Conservation (phyloP, 2,329 filamentous ascomycete genomes). For the Domatiomyces catenatus region DNA sequence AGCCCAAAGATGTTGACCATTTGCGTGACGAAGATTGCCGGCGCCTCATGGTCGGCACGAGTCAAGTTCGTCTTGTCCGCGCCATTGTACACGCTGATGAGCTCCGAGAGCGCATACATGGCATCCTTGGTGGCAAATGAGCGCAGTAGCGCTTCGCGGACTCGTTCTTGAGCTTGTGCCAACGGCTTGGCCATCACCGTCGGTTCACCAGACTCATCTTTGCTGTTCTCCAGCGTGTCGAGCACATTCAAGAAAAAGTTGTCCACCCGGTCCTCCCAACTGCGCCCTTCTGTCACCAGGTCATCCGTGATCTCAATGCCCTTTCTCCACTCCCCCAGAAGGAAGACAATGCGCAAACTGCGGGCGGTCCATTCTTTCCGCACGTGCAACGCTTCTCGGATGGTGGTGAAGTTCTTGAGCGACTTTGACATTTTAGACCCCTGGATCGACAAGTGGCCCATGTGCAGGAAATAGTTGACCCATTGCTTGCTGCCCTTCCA, state of each 20-base stretch:
- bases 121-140: slow-evolving; percentile 75
- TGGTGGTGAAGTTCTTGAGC: slow-evolving; percentile 90
- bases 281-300: slow-evolving; percentile 56
- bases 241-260: slow-evolving; percentile 40
- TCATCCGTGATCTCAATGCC: slow-evolving; percentile 81
- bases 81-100: slow-evolving; percentile 64
- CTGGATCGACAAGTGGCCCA: slow-evolving; percentile 79
- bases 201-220: slow-evolving; percentile 22
- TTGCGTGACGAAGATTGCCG: slow-evolving; percentile 66
- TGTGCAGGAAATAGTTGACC: slow-evolving; percentile 94
- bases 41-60: slow-evolving; percentile 32
- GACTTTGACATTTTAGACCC: slow-evolving; percentile 94
- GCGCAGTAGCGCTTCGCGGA: slow-evolving; percentile 56
- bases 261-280: slow-evolving; percentile 68
- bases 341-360: slow-evolving; percentile 68
- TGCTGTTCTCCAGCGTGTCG: slow-evolving; percentile 35
- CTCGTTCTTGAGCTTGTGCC: slow-evolving; percentile 38
- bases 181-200: slow-evolving; percentile 30
- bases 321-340: slow-evolving; percentile 79
- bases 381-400: slow-evolving; percentile 57
- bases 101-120: slow-evolving; percentile 60
- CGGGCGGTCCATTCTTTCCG: slow-evolving; percentile 59
- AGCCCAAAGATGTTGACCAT: slow-evolving; percentile 77
- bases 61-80: slow-evolving; percentile 32
- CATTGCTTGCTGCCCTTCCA: slow-evolving; percentile 52